Base-by-base conservation (phyloP, 768 basidiomycete genomes). In the Xanthoconium stramineum region DNA sequence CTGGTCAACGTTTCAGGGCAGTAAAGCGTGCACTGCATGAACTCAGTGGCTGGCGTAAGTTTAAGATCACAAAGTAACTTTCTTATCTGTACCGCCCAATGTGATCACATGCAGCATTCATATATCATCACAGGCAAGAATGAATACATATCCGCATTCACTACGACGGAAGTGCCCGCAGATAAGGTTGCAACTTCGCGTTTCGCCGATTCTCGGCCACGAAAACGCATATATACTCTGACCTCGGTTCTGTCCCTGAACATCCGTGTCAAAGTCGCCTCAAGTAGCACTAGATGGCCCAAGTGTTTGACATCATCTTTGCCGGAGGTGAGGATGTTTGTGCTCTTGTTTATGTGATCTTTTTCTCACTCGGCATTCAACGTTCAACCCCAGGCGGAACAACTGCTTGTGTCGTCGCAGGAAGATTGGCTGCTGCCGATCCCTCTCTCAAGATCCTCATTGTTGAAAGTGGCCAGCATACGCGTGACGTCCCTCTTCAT, bases 401-500 rank as follows among this genome's bases (percentile, higher is more conserved):
- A 9, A 57, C 78, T 28, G 83, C 78, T 7, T 85, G 85, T 58
- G 72, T 87, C 8, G 68, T 76, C 17, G 85, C 73, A 3, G 68
- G 73, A 1, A 78, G 84, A 35, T 75, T 88, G 8, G 75, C 81
- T 0, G 74, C 75, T 0, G 80, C 82, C 0, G 79, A 85, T 44
- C 78, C 83, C 0, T 65, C 69, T 3, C 66, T 87, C 48, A 82
- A 76, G 61, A 83, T 87, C 44, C 78, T 87, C 11, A 69, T 86
- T 36, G 64, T 87, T 24, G 86, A 88, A 68, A 76, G 81, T 12
- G 86, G 86, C 1, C 75, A 76, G 6, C 76, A 80, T 52, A 81
- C 80, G 0, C 66, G 73, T 36, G 76, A 84, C 36, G 42, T 79
- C 5, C 74, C 70, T 5, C 60, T 64, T 2, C 82, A 86, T 63